Evolutionary conservation across 1,139 yeast species (phyloP).

Genomic region (Geotrichum klebahnii): DNA sequence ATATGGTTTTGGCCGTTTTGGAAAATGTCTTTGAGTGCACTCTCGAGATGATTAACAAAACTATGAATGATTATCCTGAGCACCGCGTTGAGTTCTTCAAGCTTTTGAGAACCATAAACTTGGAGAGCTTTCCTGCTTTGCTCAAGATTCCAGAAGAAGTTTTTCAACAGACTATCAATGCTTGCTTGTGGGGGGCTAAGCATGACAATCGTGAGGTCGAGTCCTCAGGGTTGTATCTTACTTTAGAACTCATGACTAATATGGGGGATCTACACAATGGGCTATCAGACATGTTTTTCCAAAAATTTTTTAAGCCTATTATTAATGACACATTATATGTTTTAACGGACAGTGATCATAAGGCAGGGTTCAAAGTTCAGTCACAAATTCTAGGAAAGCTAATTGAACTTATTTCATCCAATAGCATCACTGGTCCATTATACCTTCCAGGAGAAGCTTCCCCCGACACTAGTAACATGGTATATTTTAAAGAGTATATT

Average conservation of each 20-base stretch:
- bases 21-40: slow-evolving; percentile 94
- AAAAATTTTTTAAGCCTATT: slow-evolving; percentile 82
- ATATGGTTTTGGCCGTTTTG: slow-evolving; percentile 79
- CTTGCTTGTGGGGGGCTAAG: slow-evolving; percentile 96
- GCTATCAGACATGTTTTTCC: slow-evolving; percentile 82
- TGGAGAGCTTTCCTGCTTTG: slow-evolving; percentile 79
- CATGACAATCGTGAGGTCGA: slow-evolving; percentile 96
- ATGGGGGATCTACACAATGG: slow-evolving; percentile 74
- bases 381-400: slow-evolving; percentile 78
- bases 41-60: slow-evolving; percentile 89
- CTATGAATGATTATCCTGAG: slow-evolving; percentile 94
- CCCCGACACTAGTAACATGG: slow-evolving; percentile 75
- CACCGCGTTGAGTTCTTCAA: slow-evolving; percentile 95
- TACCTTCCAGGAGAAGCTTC: slow-evolving; percentile 66
- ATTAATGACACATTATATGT: slow-evolving; percentile 90
- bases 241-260: slow-evolving; percentile 75
- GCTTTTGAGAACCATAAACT: slow-evolving; percentile 78
- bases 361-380: slow-evolving; percentile 90
- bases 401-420: slow-evolving; percentile 76
- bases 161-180: slow-evolving; percentile 84
- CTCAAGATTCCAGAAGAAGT: slow-evolving; percentile 88
- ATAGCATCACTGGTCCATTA: slow-evolving; percentile 69
- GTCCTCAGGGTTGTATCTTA: slow-evolving; percentile 77
- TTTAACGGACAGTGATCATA: slow-evolving; percentile 94
- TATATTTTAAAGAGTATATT: slow-evolving; percentile 73